Base-by-base conservation (phyloP, 2,329 filamentous ascomycete genomes). In the Sodiomyces alkalinus region DNA sequence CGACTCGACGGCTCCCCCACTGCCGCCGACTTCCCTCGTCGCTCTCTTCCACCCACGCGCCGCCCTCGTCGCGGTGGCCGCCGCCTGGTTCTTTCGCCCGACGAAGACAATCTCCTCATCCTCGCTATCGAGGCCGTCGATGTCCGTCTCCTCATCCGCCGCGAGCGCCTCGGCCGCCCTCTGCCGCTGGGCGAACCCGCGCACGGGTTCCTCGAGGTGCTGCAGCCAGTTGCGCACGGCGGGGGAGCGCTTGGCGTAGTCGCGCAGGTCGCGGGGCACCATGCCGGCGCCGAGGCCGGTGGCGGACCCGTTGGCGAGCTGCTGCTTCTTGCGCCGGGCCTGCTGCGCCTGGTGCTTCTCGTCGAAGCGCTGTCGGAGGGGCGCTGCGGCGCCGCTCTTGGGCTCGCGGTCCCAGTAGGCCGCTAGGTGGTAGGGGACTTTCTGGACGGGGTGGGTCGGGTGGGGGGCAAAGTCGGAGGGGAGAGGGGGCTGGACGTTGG, bases 61-160 rank as follows among this genome's bases (percentile, higher is more conserved):
- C 36, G 47, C 26, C 30, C 45, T 48, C 10, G 19, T 18, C 26
- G 22, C 35, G 48, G 40, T 59, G 41, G 49, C 56, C 39, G 51
- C 58, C 55, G 59, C 81, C 51, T 52, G 69, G 49, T 74, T 76
- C 64, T 56, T 74, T 48, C 43, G 59, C 2, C 81, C 86, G 5
- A 92, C 74, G 49, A 94, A 94, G 8, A 94, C 85, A 39, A 94
- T 83, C 55, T 93, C 83, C 36, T 93, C 85, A 36, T 92, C 83
- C 17, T 37, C 44, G 15, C 40, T 39, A 12, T 58, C 86, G 20
- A 29, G 27, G 30, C 31, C 31, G 24, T 72, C 65, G 17, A 52
- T 53, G 38, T 69, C 64, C 31, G 58, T 52, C 26, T 60, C 55
- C 17, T 55, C 52, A 12, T 42, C 49, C 5, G 47, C 48, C 26